These are phyloP conservation scores for Psilocybe subaeruginosa DNA, from an alignment of 768 basidiomycete genomes.

Conservation along the genomic window DNA sequence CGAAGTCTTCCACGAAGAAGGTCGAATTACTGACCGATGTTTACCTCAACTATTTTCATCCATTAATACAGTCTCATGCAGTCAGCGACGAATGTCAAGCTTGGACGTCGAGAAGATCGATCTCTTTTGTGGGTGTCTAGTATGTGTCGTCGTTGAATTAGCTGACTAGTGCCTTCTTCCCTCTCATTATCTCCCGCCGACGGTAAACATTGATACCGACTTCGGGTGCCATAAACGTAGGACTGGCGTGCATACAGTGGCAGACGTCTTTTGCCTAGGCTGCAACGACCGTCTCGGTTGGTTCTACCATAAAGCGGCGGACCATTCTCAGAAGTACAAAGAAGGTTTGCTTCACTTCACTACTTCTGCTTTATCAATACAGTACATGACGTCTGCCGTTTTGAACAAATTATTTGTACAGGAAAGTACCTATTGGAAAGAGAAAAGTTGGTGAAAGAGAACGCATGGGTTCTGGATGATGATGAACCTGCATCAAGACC, in stretches of 20 bases:
- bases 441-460: slow-evolving; percentile 82
- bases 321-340: slow-evolving; percentile 82
- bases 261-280: slow-evolving; percentile 78
- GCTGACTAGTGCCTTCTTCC: too few relatives aligned
- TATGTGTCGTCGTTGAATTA: too few relatives aligned
- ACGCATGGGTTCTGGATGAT: slow-evolving; percentile 70
- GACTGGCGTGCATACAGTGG: slow-evolving; percentile 81
- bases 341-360: slow-evolving; percentile 54
- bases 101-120: slow-evolving; percentile 76
- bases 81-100: slow-evolving; percentile 73
- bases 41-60: not conserved
- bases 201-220: not conserved
- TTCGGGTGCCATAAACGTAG: slow-evolving; percentile 34
- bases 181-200: too few relatives aligned
- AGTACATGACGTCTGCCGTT: not conserved
- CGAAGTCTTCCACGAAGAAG: not conserved
- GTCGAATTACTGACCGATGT: not conserved
- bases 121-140: slow-evolving; percentile 56
- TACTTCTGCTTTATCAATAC: too few relatives aligned
- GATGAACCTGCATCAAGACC: not conserved
- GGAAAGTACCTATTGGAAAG: slow-evolving; percentile 84
- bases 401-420: slow-evolving; percentile 26
- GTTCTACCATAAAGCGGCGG: slow-evolving; percentile 82
- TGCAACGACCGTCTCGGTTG: slow-evolving; percentile 82
- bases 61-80: slow-evolving; percentile 62